Evolutionary conservation across 2,329 filamentous ascomycete genomes (phyloP).

Genomic region (Penicillium brasilianum): DNA sequence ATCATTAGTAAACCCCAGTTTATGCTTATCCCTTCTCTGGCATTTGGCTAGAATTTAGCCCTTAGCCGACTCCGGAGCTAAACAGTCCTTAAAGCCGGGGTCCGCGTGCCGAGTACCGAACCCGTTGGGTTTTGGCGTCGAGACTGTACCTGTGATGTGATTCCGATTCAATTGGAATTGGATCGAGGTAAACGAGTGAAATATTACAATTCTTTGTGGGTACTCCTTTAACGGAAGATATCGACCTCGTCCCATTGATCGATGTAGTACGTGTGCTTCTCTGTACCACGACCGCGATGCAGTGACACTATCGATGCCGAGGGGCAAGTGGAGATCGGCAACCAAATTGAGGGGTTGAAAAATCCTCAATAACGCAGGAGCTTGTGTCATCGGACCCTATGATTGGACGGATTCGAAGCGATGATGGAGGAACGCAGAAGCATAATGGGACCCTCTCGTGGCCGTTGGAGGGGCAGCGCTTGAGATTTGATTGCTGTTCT

Average conservation of each 20-base stretch:
- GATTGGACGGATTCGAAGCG: conserved; percentile 12
- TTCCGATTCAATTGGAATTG: neutral
- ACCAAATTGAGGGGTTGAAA: neutral
- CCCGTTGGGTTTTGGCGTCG: neutral
- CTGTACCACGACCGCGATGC: neutral
- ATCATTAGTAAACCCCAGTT: neutral
- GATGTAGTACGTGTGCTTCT: neutral
- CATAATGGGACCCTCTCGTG: neutral
- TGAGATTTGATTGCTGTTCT: neutral
- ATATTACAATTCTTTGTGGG: neutral
- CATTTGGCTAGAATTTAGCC: neutral
- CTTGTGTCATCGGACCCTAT: neutral
- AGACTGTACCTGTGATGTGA: neutral
- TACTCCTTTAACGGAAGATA: neutral
- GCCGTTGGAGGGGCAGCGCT: conserved; percentile 4
- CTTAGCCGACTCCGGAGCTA: conserved; percentile 21
- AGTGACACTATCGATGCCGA: neutral
- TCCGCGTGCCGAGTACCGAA: conserved; percentile 27
- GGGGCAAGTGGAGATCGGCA: conserved; percentile 2
- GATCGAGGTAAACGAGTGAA: neutral
- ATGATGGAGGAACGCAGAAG: neutral
- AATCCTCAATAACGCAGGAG: neutral
- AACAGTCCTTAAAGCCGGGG: conserved; percentile 20
- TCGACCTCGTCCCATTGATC: too few relatives aligned
- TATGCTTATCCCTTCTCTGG: neutral